Evolutionary conservation across 2,329 filamentous ascomycete genomes (phyloP), one percentile per base, ranked within the genome.

Genomic region (Leptodontidium sp.): DNA sequence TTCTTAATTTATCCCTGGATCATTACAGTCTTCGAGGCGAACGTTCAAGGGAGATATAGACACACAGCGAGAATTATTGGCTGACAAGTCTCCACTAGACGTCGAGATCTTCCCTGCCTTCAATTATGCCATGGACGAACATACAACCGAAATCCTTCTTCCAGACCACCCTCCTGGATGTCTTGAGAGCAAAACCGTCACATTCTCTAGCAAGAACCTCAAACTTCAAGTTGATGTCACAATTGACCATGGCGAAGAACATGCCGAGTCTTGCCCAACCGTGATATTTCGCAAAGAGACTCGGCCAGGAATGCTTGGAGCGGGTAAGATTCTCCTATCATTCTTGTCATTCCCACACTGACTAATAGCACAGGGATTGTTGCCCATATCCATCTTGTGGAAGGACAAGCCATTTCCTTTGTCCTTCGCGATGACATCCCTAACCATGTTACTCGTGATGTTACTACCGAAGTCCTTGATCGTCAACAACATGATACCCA

Each of bases 61-160:
- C 24, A 14, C 6, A 45, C 21, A 4, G 2, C 35, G 9, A 5
- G 17, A 55, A 50, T 59, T 5, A 14, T 43, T n/a, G 5, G 29
- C 50, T 57, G 40, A 66, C 26, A 40, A 6, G n/a, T 32, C 26
- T 43, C 2, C 35, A 66, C 8, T 68, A 84, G 87, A 91, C 58
- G 82, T 93, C 9, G 90, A 93, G 72, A 82, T 93, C 14, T 93
- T 93, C 72, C 91, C 91, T 0, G 88, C 90, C 1, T 91, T 93
- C 77, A 87, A 90, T 72, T 94, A 93, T 76, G 91, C 89, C 3
- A 83, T 83, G 61, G 87, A 90, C 57, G 71, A 82, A 1, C 91
- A 93, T 76, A 85, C 80, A 2, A 90, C 88, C 4, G 85, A 85
- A 2, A 83, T 91, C 32, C 76, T 85, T 11, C 81, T 84, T 68